These are phyloP conservation scores for Emergomyces orientalis DNA, from an alignment of 2,329 filamentous ascomycete species.

Conservation along the genomic window DNA sequence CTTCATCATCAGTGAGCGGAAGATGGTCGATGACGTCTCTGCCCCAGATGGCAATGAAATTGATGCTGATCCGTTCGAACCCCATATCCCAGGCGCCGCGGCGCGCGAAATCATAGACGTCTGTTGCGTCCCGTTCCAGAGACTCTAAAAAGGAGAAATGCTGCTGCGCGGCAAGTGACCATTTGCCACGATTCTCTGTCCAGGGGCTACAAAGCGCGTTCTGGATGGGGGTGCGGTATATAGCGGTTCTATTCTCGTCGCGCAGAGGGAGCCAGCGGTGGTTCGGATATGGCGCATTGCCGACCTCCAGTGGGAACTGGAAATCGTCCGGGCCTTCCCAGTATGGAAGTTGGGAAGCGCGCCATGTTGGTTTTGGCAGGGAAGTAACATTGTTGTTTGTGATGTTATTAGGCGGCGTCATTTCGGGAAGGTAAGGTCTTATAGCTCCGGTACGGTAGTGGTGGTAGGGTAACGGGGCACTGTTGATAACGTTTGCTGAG, in stretches of 20 bases:
- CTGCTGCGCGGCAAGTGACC: conserved; percentile 42
- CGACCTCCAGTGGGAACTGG: conserved; percentile 21
- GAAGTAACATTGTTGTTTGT: conserved; percentile 11
- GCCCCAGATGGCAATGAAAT: conserved; percentile 48
- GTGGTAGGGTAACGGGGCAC: conserved; percentile 45
- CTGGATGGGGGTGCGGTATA: conserved; percentile 38
- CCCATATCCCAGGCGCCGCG: conserved; percentile 4
- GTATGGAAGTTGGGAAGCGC: conserved; percentile 25
- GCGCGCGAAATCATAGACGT: conserved; percentile 33
- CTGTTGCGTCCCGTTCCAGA: conserved; percentile 39
- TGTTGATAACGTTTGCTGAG: conserved; percentile 51
- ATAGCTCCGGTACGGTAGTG: conserved; percentile 47
- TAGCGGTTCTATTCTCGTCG: conserved; percentile 24
- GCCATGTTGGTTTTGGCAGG: conserved; percentile 23
- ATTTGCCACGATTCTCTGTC: conserved; percentile 39
- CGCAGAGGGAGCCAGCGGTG: conserved; percentile 45
- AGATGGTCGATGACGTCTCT: conserved; percentile 42
- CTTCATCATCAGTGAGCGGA: background rate
- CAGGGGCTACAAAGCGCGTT: conserved; percentile 40
- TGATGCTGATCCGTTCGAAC: conserved; percentile 45
- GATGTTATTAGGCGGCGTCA: conserved; percentile 9
- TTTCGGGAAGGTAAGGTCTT: conserved; percentile 46
- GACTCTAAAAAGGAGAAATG: conserved; percentile 42
- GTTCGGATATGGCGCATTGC: conserved; percentile 22
- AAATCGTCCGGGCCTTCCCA: conserved; percentile 29